Base-by-base conservation (phyloP, 768 basidiomycete species). In the Suillus ampliporus region DNA sequence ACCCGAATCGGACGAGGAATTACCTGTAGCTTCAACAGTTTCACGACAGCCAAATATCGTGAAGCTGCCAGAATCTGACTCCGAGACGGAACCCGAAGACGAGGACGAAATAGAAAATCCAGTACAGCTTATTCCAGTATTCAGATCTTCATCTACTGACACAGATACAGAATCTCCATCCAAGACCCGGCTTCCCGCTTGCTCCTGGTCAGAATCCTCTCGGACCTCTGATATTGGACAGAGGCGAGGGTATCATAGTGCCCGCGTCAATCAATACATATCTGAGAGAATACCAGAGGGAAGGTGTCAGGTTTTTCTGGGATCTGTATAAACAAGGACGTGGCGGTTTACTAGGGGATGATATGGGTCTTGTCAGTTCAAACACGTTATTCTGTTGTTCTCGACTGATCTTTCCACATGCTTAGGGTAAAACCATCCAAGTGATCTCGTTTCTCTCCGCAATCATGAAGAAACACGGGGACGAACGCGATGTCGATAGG, bases 281-380 rank as follows among this genome's bases (percentile, higher is more conserved):
- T 72, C 80, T 98, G n/a, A 88, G 96, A 59, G 86, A 88, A 38
- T 99, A 99, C 69, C 97, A 99, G 70, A 83, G 94, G 38, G 89
- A 95, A 13, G 97, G 97, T 9, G 86, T 91, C 14, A 74, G 80
- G 46, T 98, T 98, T 76, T 84, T 98, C 54, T 97, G 86, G 77
- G 79, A 83, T 15, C 83, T 88, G 51, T 97, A 90, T 71, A 75
- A 80, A 34, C 78, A 89, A 66, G 83, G 82, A 0, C 79, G 81
- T 48, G 97, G 97, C 0, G 96, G 90, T 0, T 72, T 98, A 13
- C 82, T 99, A 5, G 97, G 97, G 6, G 97, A 99, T 72, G 97
- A 99, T 70, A 99, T 99, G 97, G 97, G 94, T 66, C 79, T 90
- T 64, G 88, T 89, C 65, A 28, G 74, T 75, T 34, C 5, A 9